Evolutionary conservation across 2,329 filamentous ascomycete species (phyloP).

Genomic region (Aspergillus ibericus): DNA sequence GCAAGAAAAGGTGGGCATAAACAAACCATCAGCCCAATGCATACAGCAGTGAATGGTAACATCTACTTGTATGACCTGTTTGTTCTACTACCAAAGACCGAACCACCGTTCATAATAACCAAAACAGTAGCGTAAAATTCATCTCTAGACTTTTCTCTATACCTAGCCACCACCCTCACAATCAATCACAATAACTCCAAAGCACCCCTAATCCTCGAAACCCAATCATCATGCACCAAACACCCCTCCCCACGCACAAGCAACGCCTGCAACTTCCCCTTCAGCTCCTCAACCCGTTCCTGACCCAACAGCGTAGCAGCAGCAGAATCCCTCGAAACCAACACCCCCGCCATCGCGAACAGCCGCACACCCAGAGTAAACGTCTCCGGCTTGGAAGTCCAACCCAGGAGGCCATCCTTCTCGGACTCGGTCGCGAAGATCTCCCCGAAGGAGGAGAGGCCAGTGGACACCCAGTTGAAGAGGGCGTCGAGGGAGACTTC

Average conservation of each 20-base stretch:
- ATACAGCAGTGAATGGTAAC: neutral
- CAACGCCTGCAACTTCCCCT: conserved; percentile 27
- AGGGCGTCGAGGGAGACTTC: conserved; percentile 22
- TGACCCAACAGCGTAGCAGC: conserved; percentile 19
- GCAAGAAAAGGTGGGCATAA: neutral
- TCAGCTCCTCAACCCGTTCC: conserved; percentile 16
- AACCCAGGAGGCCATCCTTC: conserved; percentile 68
- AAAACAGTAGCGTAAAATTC: neutral
- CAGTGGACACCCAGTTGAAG: conserved; percentile 34
- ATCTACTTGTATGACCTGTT: neutral
- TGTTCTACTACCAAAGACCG: neutral
- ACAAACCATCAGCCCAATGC: neutral
- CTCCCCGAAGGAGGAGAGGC: conserved; percentile 29
- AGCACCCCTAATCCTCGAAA: conserved; percentile 29
- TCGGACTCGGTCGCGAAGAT: conserved; percentile 33
- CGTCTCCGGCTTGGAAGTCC: conserved; percentile 66
- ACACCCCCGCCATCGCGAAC: conserved; percentile 37
- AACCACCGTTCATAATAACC: neutral
- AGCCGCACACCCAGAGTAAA: conserved; percentile 53
- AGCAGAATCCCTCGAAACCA: conserved; percentile 27
- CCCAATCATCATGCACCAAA: conserved; percentile 35
- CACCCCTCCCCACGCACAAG: conserved; percentile 22
- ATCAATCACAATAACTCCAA: conserved; percentile 15
- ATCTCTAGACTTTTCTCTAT: conserved; percentile 25
- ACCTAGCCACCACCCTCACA: conserved; percentile 1